Conservation (phyloP, 1,139 yeast genomes). For the Debaryomycetaceae sp. region DNA sequence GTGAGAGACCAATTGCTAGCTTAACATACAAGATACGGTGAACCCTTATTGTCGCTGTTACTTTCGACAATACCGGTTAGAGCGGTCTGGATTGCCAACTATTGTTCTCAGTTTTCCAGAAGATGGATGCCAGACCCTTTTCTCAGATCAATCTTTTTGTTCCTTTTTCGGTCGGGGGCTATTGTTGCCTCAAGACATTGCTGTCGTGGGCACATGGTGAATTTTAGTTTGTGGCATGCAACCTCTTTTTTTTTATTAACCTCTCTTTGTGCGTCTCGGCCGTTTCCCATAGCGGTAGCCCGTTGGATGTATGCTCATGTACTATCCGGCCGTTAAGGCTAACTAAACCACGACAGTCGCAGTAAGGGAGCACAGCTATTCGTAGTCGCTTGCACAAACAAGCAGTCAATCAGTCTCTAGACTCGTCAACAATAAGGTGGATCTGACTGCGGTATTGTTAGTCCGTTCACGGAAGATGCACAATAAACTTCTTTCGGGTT, state of each 20-base stretch:
- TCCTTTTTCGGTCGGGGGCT: not conserved
- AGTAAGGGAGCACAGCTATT: too few relatives aligned
- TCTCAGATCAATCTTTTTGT: not conserved
- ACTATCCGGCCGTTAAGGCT: not conserved
- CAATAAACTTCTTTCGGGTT: too few relatives aligned
- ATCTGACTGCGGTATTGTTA: too few relatives aligned
- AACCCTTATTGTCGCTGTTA: not conserved
- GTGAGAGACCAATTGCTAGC: too few relatives aligned
- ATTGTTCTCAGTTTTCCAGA: not conserved
- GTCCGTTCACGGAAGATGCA: too few relatives aligned
- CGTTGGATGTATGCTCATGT: not conserved
- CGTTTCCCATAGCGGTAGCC: not conserved
- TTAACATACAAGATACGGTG: not conserved
- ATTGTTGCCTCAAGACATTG: not conserved
- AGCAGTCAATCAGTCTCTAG: too few relatives aligned
- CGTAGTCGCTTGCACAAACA: too few relatives aligned
- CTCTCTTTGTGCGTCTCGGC: too few relatives aligned
- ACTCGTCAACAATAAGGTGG: too few relatives aligned
- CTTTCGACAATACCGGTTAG: not conserved
- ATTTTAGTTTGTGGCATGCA: not conserved
- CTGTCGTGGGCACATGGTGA: not conserved
- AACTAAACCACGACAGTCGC: too few relatives aligned
- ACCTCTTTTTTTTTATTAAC: too few relatives aligned
- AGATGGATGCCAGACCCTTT: not conserved
- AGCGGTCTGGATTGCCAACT: not conserved